phyloP scores from a whole-genome alignment of 2,329 filamentous ascomycete genomes.

The Monilinia fructicola region DNA sequence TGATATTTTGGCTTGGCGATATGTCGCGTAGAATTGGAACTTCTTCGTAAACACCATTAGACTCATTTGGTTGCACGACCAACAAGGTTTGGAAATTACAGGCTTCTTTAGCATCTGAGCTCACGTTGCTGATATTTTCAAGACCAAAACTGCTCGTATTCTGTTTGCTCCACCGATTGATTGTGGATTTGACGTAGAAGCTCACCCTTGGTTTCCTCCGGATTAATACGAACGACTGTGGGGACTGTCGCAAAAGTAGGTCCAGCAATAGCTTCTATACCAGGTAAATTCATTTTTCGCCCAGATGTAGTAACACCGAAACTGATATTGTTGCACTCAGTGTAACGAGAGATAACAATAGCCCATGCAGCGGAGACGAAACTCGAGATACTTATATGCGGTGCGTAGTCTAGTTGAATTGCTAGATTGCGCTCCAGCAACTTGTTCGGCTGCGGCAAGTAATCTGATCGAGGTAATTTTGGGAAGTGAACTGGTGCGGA shows the following conservation, averaged over 20 bases:
- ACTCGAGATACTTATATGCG: conserved; percentile 25
- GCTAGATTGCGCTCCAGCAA: not conserved
- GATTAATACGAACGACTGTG: conserved; percentile 36
- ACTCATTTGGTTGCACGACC: conserved; percentile 26
- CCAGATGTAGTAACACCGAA: conserved; percentile 48
- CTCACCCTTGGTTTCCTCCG: conserved; percentile 38
- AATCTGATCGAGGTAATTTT: conserved; percentile 27
- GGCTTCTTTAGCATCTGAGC: conserved; percentile 15
- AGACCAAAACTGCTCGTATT: conserved; percentile 26
- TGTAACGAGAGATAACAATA: conserved; percentile 44
- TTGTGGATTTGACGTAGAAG: conserved; percentile 49
- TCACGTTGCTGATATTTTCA: conserved; percentile 21
- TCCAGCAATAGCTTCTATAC: conserved; percentile 46
- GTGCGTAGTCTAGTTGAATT: not conserved
- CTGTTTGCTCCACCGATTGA: conserved; percentile 48
- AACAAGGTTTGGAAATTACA: conserved; percentile 29
- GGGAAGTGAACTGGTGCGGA: conserved; percentile 51
- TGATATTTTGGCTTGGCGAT: not conserved
- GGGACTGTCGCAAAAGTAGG: conserved; percentile 48
- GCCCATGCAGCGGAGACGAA: conserved; percentile 43
- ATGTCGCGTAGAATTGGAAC: not conserved
- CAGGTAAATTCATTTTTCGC: conserved; percentile 43
- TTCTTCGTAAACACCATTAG: not conserved
- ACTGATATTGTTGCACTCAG: conserved; percentile 43
- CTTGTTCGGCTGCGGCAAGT: not conserved